Base-by-base conservation (phyloP, 768 basidiomycete genomes). In the Austroboletus eburneus region DNA sequence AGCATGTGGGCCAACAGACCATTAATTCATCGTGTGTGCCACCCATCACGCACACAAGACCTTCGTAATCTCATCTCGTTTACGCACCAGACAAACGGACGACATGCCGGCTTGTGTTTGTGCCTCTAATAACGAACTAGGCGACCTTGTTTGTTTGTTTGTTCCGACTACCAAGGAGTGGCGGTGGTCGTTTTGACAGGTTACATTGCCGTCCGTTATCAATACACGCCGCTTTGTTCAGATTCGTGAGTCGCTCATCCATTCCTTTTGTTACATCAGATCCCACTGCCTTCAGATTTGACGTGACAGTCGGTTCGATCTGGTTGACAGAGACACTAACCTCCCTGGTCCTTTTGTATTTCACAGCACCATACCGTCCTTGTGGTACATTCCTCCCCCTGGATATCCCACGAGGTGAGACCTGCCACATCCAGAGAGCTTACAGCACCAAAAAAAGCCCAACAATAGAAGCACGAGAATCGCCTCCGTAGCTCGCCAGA, bases 81-180 rank as follows among this genome's bases (percentile, higher is more conserved):
- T 33, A 36, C 22, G 23, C 45, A 16, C 7, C 4, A 32, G 14
- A 13, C 7, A 32, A 17, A 32, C 33, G 3, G 40, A 41, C 22
- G 17, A 20, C 40, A 46, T 45, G 35, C 37, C 39, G 44, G 39
- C 46, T 20, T 39, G 38, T 43, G 39, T 18, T 40, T 33, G 21
- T 29, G 30, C 25, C 25, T 27, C 25, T 10, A 27, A 27, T 5
- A 43, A 23, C 37, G 30, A 54, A 42, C 48, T 16, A 39, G 52
- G 24, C 48, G 22, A 27, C 27, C 5, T 27, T 32, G 13, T 32
- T 32, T 38, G 13, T 32, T 32, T 38, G 32, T 45, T 47, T 25
- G 27, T 56, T 32, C 58, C 53, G 58, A 59, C 46, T 36, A 50
- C 23, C 55, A 54, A 55, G 58, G 57, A 37, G 48, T 50, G 54